phyloP scores from a whole-genome alignment of 768 basidiomycete genomes.

The Suillus americanus region DNA sequence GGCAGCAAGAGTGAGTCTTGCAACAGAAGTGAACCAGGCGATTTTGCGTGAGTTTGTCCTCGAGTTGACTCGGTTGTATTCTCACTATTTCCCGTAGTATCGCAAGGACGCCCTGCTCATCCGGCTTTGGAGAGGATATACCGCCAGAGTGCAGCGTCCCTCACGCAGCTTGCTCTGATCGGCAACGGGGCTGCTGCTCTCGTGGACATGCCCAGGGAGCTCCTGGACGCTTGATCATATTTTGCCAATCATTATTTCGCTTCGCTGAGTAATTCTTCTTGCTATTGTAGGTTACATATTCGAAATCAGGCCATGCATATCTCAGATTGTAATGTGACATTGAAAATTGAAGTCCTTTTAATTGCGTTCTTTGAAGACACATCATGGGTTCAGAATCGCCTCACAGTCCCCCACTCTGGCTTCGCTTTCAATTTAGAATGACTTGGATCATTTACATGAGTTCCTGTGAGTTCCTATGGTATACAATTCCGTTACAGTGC shows the following conservation, averaged over 20 bases:
- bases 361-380: background rate
- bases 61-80: background rate
- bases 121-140: slow-evolving; percentile 78
- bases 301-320: background rate
- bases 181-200: slow-evolving; percentile 80
- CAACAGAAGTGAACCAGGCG: slow-evolving; percentile 77
- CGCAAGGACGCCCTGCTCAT: slow-evolving; percentile 69
- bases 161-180: slow-evolving; percentile 68
- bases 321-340: slow-evolving; percentile 5
- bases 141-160: slow-evolving; percentile 67
- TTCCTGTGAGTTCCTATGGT: background rate
- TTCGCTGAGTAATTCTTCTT: background rate
- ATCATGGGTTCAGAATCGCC: background rate
- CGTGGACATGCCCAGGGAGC: slow-evolving; percentile 75
- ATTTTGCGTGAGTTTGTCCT: slow-evolving; percentile 64
- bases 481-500: background rate
- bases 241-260: background rate
- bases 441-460: background rate
- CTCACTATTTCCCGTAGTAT: slow-evolving; percentile 46
- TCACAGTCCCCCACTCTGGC: background rate
- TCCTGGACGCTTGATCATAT: slow-evolving; percentile 47
- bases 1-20: slow-evolving; percentile 61
- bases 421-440: background rate
- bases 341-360: background rate
- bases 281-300: background rate